A percentile compares a stretch with the other conserved stretches of the same genome.
phyloP scores from a whole-genome alignment of 768 basidiomycete genomes.

The Lactifluus echinatus region DNA sequence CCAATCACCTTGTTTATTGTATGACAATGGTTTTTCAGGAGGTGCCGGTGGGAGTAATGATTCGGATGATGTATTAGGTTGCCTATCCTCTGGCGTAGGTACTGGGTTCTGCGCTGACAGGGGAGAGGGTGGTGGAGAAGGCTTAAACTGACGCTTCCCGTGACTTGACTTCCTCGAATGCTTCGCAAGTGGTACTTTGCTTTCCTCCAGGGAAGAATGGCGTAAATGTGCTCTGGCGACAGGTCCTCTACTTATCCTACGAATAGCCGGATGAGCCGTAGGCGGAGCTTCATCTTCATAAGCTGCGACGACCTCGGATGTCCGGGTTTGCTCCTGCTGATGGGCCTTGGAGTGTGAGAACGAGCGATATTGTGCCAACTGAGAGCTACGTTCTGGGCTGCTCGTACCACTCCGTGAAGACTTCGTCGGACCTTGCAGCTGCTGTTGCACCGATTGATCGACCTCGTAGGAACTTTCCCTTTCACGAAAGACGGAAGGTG shows the following conservation, averaged over 20 bases:
- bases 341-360: not conserved
- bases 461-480: not conserved
- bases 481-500: not conserved
- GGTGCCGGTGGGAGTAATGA: slow-evolving; percentile 2
- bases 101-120: not conserved
- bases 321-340: slow-evolving; percentile 1
- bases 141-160: not conserved
- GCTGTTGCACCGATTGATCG: not conserved
- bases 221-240: not conserved
- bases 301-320: not conserved
- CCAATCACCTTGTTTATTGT: not conserved
- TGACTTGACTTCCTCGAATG: slow-evolving; percentile 1
- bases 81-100: not conserved
- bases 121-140: not conserved
- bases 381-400: not conserved
- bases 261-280: slow-evolving; percentile 5
- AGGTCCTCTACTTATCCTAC: slow-evolving; percentile 5
- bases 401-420: not conserved
- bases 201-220: not conserved
- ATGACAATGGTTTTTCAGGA: slow-evolving; percentile 1
- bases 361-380: not conserved
- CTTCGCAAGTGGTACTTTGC: not conserved
- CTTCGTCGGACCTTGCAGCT: not conserved
- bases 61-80: not conserved
- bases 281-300: slow-evolving; percentile 15